Evolutionary conservation across 192 early-diverging fungal genomes (phyloP).

Genomic region (Backusella morwellensis): DNA sequence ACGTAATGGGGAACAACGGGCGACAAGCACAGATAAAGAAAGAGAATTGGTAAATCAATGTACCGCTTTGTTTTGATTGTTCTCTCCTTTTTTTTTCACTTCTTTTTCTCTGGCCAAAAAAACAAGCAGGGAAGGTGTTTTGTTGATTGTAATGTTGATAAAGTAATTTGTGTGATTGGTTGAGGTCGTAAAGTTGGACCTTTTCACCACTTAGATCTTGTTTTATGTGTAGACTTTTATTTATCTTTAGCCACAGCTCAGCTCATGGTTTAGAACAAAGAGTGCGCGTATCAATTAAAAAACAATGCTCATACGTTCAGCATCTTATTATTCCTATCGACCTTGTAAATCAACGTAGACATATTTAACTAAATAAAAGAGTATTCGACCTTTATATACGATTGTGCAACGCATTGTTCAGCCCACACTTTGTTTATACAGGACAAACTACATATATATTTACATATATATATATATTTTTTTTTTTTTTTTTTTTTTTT

Average conservation of each 20-base stretch:
- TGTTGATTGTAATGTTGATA: too few species aligned
- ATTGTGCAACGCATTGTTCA: background rate
- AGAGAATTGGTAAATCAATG: too few species aligned
- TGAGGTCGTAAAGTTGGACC: constrained; percentile 59
- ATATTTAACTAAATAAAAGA: constrained; percentile 8
- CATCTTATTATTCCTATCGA: constrained; percentile 40
- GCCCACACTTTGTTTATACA: background rate
- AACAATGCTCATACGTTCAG: constrained; percentile 34
- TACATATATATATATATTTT: too few species aligned
- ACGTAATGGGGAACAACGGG: too few species aligned
- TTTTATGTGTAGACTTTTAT: constrained; percentile 48
- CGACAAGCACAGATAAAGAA: too few species aligned
- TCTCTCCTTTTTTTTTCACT: too few species aligned
- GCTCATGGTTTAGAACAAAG: constrained; percentile 40
- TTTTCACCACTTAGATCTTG: constrained; percentile 51
- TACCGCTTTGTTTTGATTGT: too few species aligned
- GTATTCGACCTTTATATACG: background rate
- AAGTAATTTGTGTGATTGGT: too few species aligned
- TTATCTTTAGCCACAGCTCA: constrained; percentile 42
- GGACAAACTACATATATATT: background rate
- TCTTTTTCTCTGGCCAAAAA: too few species aligned
- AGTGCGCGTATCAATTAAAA: constrained; percentile 28
- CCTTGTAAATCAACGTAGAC: constrained; percentile 14
- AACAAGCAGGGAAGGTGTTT: too few species aligned
- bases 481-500: too few species aligned